Evolutionary conservation across 1,284 basidiomycete species (phyloP), one percentile per base, ranked within the genome.

Genomic region (Hemileia vastatrix): DNA sequence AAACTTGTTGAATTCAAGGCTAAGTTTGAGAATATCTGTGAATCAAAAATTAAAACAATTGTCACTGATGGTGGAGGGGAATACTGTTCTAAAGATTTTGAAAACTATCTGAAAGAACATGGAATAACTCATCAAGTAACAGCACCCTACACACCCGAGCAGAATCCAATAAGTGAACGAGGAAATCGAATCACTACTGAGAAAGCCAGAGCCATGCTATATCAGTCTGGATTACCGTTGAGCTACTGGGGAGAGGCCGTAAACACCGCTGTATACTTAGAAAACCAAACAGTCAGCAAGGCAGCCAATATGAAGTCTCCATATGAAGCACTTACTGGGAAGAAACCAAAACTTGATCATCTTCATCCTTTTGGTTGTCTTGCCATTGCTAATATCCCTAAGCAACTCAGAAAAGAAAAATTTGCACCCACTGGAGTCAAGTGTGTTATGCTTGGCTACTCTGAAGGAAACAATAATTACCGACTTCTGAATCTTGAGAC

Each of bases 161-260:
- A 69, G 63, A 79, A 77, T 67, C 61, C 77, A 67, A 65, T 71
- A 44, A 67, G 73, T 0, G 68, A 74, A 66, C 55, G 76, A 51
- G 4, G 65, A 21, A 67, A 73, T 65, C 56, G 74, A 0, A 77
- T 72, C 1, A 69, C 71, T 23, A 52, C 72, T 2, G 68, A 74
- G 15, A 66, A 64, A 24, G 66, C 65, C 6, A 55, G 71, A 1
- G 68, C 72, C 0, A 68, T 78, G 65, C 65, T 77, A 0, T 43
- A 68, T 6, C 61, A 67, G n/a, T 36, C 73, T 0, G 59, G 65
- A 5, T 66, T 78, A 0, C 75, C 72, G 6, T 60, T 57, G 44
- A 65, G 52, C 31, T 71, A 76, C 6, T 78, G 77, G 77, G 72
- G 68, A 1, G 72, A 78, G 57, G 76, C 74, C 1, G 62, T 71